phyloP scores from a whole-genome alignment of 2,329 filamentous ascomycete species.

The Westerdykella sp. region DNA sequence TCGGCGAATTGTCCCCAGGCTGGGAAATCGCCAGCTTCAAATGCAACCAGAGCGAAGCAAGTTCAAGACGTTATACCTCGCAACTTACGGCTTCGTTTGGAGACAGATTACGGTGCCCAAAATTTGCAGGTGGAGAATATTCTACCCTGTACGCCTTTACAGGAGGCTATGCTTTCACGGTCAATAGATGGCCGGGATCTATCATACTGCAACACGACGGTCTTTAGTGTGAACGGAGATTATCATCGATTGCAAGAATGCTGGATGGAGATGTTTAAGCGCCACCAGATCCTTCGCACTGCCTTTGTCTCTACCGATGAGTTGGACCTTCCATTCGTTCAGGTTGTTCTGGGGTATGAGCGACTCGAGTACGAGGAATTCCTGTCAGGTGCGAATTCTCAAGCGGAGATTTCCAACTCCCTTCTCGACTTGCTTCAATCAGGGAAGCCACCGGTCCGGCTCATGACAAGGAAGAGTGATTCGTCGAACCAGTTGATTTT shows the following conservation, averaged over 20 bases:
- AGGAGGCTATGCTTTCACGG: slow-evolving; percentile 77
- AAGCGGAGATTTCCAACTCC: slow-evolving; percentile 39
- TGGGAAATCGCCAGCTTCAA: too few relatives aligned
- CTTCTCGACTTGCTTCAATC: slow-evolving; percentile 45
- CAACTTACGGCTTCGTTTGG: background rate
- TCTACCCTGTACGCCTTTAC: slow-evolving; percentile 77
- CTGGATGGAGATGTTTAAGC: slow-evolving; percentile 57
- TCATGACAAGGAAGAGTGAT: slow-evolving; percentile 21
- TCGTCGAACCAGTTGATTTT: slow-evolving; percentile 39
- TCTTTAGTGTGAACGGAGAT: slow-evolving; percentile 54
- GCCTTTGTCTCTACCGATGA: slow-evolving; percentile 64
- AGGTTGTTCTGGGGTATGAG: slow-evolving; percentile 58
- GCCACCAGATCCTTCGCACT: slow-evolving; percentile 74
- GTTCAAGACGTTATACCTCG: background rate
- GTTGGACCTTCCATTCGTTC: slow-evolving; percentile 58
- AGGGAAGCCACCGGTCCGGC: slow-evolving; percentile 31
- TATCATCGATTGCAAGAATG: slow-evolving; percentile 47
- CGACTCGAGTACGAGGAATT: slow-evolving; percentile 38
- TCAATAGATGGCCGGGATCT: slow-evolving; percentile 38
- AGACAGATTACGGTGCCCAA: background rate
- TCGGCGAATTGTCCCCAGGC: background rate
- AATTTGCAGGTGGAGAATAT: slow-evolving; percentile 47
- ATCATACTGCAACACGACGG: slow-evolving; percentile 67
- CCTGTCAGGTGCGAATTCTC: slow-evolving; percentile 17
- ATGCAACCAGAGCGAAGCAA: slow-evolving; percentile 3